A percentile compares a stretch with the other conserved stretches of the same genome.
Evolutionary conservation across 768 basidiomycete genomes (phyloP).

Genomic region (Pseudohyphozyma bogoriensis): DNA sequence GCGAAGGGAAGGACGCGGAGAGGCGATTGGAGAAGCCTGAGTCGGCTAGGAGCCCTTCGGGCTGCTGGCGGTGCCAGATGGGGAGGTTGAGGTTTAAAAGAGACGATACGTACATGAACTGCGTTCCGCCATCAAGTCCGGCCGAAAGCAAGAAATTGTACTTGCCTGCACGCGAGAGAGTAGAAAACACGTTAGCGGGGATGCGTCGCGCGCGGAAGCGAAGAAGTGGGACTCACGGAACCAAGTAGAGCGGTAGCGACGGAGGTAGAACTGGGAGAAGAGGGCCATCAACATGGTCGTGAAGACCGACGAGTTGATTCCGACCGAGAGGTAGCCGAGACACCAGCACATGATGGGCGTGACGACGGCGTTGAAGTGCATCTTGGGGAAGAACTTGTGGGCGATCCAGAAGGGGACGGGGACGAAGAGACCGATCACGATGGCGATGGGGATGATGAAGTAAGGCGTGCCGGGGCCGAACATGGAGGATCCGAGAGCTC

Average conservation of each 20-base stretch:
- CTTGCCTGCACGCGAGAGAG: too few relatives aligned
- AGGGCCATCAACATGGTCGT: constrained; percentile 49
- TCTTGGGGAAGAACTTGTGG: constrained; percentile 44
- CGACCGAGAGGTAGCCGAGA: constrained; percentile 49
- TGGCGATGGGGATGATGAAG: constrained; percentile 47
- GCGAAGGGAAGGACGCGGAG: too few relatives aligned
- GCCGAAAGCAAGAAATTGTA: constrained; percentile 47
- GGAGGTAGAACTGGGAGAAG: constrained; percentile 49
- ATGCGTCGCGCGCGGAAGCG: constrained; percentile 39
- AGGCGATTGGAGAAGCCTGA: too few relatives aligned
- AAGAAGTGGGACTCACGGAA: too few relatives aligned
- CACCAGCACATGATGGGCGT: constrained; percentile 38
- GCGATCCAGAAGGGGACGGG: constrained; percentile 50
- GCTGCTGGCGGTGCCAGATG: too few relatives aligned
- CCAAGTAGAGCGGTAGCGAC: constrained; percentile 53
- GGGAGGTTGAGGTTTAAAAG: too few relatives aligned
- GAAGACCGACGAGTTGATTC: constrained; percentile 50
- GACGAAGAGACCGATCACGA: constrained; percentile 46
- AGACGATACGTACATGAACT: constrained; percentile 49
- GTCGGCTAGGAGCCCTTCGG: too few relatives aligned
- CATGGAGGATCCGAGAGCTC: constrained; percentile 43
- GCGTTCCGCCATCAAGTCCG: constrained; percentile 55
- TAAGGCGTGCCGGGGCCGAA: constrained; percentile 43
- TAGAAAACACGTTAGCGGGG: constrained; percentile 47
- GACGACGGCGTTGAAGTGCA: constrained; percentile 43